Conservation (phyloP, 257 asterid species). For the Solanum sparsipilum region DNA sequence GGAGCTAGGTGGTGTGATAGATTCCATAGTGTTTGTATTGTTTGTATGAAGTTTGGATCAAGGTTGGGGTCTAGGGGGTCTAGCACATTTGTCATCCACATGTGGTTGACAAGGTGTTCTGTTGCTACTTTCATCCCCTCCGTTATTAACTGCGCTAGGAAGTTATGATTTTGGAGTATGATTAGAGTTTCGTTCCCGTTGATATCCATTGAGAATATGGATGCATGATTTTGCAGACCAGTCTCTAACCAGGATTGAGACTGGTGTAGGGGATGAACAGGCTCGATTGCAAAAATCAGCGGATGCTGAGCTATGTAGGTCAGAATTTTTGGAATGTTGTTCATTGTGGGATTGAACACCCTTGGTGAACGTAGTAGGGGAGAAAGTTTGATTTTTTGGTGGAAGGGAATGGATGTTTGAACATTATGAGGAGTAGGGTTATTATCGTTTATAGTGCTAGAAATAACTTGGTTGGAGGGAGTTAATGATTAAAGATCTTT, state of each 20-base stretch:
- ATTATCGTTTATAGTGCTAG: too few species aligned
- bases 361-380: neutral
- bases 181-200: neutral
- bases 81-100: neutral
- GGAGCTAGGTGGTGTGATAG: neutral
- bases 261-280: neutral
- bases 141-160: neutral
- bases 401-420: neutral
- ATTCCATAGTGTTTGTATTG: neutral
- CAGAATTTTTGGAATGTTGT: neutral
- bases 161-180: neutral
- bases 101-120: neutral
- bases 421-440: too few species aligned
- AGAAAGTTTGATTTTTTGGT: neutral
- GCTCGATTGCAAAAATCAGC: neutral
- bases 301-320: neutral
- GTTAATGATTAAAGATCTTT: too few species aligned
- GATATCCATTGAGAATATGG: neutral
- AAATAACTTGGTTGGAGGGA: too few species aligned
- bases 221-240: neutral
- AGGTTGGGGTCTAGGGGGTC: neutral
- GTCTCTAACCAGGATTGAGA: neutral
- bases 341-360: neutral
- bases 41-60: neutral
- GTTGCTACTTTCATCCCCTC: neutral